A percentile compares a stretch with the other conserved stretches of the same genome.
phyloP scores from a whole-genome alignment of 1,284 basidiomycete genomes.

The Hypsizygus ulmarius region DNA sequence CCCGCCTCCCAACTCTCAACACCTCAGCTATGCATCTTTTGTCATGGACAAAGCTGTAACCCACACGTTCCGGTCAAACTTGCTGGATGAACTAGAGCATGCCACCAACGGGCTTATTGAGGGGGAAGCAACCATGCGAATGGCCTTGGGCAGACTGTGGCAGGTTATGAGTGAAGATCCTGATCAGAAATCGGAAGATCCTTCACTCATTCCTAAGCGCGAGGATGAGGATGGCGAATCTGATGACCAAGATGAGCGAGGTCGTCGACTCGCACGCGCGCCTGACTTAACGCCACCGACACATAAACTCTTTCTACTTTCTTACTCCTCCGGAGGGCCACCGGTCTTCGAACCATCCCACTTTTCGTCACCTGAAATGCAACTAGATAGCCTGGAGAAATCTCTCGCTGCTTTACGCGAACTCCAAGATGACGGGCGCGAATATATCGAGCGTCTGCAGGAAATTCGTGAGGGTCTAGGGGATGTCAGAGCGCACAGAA shows the following conservation, averaged over 20 bases:
- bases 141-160: slow-evolving; percentile 74
- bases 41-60: slow-evolving; percentile 81
- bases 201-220: slow-evolving; percentile 57
- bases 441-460: slow-evolving; percentile 75
- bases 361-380: slow-evolving; percentile 60
- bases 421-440: slow-evolving; percentile 76
- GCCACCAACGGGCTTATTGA: slow-evolving; percentile 78
- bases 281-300: slow-evolving; percentile 62
- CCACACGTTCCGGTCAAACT: slow-evolving; percentile 71
- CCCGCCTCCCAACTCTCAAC: slow-evolving; percentile 58
- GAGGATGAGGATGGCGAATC: slow-evolving; percentile 60
- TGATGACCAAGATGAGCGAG: slow-evolving; percentile 48
- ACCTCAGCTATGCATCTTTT: slow-evolving; percentile 75
- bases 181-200: slow-evolving; percentile 29
- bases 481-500: slow-evolving; percentile 63
- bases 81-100: slow-evolving; percentile 74
- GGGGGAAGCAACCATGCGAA: slow-evolving; percentile 67
- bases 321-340: slow-evolving; percentile 42
- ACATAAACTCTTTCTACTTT: slow-evolving; percentile 64
- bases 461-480: slow-evolving; percentile 78
- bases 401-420: slow-evolving; percentile 67
- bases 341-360: slow-evolving; percentile 55
- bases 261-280: slow-evolving; percentile 51
- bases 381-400: slow-evolving; percentile 68
- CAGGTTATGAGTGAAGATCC: slow-evolving; percentile 73